Percentiles rank a stretch among this genome's conserved stretches.
phyloP scores from a whole-genome alignment of 805 yeast species.

The Maudiozyma saulgeensis region DNA sequence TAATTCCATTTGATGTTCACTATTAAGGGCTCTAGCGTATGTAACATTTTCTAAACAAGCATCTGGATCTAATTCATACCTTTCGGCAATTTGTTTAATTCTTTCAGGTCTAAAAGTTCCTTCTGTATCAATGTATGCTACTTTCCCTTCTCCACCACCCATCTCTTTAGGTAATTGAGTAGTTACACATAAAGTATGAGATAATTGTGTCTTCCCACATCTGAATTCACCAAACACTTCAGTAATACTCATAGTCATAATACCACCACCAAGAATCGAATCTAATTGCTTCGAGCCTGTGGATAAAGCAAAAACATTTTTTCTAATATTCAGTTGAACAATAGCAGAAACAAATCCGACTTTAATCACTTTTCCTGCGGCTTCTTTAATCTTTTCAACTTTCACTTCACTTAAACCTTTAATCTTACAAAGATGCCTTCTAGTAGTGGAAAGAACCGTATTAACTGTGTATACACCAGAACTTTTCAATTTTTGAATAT shows the following conservation, averaged over 20 bases:
- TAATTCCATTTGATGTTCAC: conserved; percentile 71
- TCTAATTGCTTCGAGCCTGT: conserved; percentile 68
- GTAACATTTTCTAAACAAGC: conserved; percentile 62
- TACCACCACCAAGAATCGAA: conserved; percentile 62
- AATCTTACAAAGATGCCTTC: conserved; percentile 52
- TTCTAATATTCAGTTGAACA: conserved; percentile 53
- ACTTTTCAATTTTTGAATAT: conserved; percentile 54
- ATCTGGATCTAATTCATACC: conserved; percentile 61
- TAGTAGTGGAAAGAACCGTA: conserved; percentile 49
- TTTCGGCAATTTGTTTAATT: conserved; percentile 52
- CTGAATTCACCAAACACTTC: conserved; percentile 76
- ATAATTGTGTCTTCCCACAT: conserved; percentile 75
- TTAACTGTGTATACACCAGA: conserved; percentile 62
- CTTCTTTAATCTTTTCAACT: conserved; percentile 67
- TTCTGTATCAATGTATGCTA: conserved; percentile 70
- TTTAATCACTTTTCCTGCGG: conserved; percentile 55
- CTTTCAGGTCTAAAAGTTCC: conserved; percentile 75
- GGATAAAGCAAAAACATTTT: conserved; percentile 53
- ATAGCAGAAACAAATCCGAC: conserved; percentile 70
- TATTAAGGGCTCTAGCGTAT: conserved; percentile 66
- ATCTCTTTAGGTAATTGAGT: conserved; percentile 57
- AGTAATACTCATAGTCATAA: conserved; percentile 67
- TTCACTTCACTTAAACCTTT: conserved; percentile 70
- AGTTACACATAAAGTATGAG: conserved; percentile 71
- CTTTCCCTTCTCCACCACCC: conserved; percentile 80